Evolutionary conservation across 2,329 filamentous ascomycete genomes (phyloP).

Genomic region (Penicillium sp.): DNA sequence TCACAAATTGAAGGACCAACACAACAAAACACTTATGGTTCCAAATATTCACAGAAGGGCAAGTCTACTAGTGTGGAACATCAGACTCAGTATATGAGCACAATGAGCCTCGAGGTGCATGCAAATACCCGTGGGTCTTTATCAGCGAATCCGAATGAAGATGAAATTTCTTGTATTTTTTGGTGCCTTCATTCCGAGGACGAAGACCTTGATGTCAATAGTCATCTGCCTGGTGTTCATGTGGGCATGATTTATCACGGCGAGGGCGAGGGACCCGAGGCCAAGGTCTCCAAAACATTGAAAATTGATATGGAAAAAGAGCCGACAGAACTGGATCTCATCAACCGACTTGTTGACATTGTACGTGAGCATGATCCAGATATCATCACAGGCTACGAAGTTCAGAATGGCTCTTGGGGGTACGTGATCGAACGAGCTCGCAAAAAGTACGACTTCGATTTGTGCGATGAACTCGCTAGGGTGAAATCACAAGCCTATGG

Average conservation of each 20-base stretch:
- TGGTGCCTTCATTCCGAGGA: slow-evolving; percentile 82
- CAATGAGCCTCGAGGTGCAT: slow-evolving; percentile 89
- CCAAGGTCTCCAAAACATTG: slow-evolving; percentile 58
- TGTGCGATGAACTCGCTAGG: slow-evolving; percentile 85
- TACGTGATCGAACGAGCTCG: slow-evolving; percentile 87
- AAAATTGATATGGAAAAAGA: slow-evolving; percentile 66
- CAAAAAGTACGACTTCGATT: slow-evolving; percentile 78
- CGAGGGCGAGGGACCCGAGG: slow-evolving; percentile 53
- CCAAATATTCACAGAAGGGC: slow-evolving; percentile 76
- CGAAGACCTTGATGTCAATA: slow-evolving; percentile 48
- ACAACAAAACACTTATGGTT: slow-evolving; percentile 71
- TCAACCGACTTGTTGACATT: slow-evolving; percentile 79
- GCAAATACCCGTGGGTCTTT: slow-evolving; percentile 77
- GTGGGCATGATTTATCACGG: slow-evolving; percentile 70
- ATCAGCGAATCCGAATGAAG: slow-evolving; percentile 81
- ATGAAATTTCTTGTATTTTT: slow-evolving; percentile 81
- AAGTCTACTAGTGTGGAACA: slow-evolving; percentile 71
- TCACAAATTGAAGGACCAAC: slow-evolving; percentile 89
- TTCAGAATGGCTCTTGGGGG: slow-evolving; percentile 90
- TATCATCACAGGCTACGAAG: slow-evolving; percentile 89
- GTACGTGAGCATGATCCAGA: slow-evolving; percentile 83
- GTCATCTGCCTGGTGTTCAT: slow-evolving; percentile 47
- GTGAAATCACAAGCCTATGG: slow-evolving; percentile 80
- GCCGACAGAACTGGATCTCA: slow-evolving; percentile 71
- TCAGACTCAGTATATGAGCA: slow-evolving; percentile 90